Percentiles rank a stretch among this genome's conserved stretches.
These are phyloP conservation scores for Bocquillonia castaneifolia DNA, from an alignment of 441 rosid species.

Conservation along the genomic window DNA sequence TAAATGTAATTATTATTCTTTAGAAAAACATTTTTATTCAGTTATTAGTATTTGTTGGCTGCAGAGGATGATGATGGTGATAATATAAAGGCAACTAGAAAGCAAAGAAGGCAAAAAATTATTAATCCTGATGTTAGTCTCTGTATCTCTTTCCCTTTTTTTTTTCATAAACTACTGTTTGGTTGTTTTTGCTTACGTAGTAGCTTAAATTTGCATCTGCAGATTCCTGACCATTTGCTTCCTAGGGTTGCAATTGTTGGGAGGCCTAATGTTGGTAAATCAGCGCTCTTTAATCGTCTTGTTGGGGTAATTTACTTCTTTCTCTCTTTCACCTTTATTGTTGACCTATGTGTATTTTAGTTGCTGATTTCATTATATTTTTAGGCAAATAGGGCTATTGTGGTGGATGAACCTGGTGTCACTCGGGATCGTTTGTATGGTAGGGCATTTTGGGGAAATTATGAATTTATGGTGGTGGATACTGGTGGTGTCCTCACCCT, in stretches of 20 bases:
- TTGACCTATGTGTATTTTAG: background rate
- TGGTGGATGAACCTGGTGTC: constrained; percentile 96
- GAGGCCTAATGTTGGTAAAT: constrained; percentile 95
- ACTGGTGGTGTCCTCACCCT: constrained; percentile 89
- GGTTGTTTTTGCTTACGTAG: background rate
- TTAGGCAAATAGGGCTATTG: constrained; percentile 83
- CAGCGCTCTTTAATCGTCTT: constrained; percentile 88
- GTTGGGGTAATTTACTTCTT: constrained; percentile 66
- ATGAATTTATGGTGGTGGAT: constrained; percentile 83
- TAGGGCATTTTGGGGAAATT: constrained; percentile 78
- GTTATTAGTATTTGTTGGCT: background rate
- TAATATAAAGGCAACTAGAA: constrained; percentile 42
- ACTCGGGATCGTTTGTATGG: constrained; percentile 94
- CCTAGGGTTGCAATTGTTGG: constrained; percentile 86
- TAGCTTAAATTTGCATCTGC: constrained; percentile 28
- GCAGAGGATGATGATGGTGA: constrained; percentile 58
- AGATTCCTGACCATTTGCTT: constrained; percentile 83
- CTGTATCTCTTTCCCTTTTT: background rate
- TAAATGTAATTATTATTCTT: background rate
- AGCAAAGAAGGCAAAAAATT: constrained; percentile 42
- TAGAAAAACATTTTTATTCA: background rate
- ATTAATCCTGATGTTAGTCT: constrained; percentile 36
- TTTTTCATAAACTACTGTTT: too few relatives aligned
- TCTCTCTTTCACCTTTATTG: background rate
- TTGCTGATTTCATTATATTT: background rate